Percentiles rank a stretch among this genome's conserved stretches.
Evolutionary conservation across 2,329 filamentous ascomycete genomes (phyloP).

Genomic region (Tolypocladium album): DNA sequence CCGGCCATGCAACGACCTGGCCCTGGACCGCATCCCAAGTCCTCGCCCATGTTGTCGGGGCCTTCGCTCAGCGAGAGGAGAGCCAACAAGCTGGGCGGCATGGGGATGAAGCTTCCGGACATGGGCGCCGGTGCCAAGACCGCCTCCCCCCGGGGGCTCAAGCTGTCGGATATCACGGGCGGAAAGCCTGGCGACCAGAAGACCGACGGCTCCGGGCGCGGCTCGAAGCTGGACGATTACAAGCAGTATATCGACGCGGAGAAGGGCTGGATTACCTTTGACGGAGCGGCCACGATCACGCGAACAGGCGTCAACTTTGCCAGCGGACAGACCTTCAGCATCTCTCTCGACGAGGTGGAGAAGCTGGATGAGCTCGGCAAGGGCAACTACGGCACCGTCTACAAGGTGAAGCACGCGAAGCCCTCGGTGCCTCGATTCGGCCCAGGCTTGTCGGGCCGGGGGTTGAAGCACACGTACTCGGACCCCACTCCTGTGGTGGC

Average conservation of each 20-base stretch:
- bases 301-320: constrained; percentile 86
- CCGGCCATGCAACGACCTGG: constrained; percentile 30
- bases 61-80: constrained; percentile 58
- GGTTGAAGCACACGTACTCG: constrained; percentile 25
- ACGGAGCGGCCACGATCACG: constrained; percentile 83
- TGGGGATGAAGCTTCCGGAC: constrained; percentile 47
- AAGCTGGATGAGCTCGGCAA: constrained; percentile 90
- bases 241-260: constrained; percentile 83
- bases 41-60: constrained; percentile 40
- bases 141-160: constrained; percentile 26
- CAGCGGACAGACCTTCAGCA: constrained; percentile 79
- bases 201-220: constrained; percentile 25
- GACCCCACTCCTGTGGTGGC: constrained; percentile 20
- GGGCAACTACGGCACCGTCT: constrained; percentile 96
- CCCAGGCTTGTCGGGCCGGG: constrained; percentile 40
- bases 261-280: constrained; percentile 83
- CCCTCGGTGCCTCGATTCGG: constrained; percentile 47
- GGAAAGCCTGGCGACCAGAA: constrained; percentile 7
- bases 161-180: constrained; percentile 29
- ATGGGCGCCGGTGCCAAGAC: constrained; percentile 23
- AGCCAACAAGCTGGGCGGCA: constrained; percentile 27
- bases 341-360: constrained; percentile 92
- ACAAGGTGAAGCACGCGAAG: constrained; percentile 84
- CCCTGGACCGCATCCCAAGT: constrained; percentile 39
- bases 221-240: constrained; percentile 47